Evolutionary conservation across 257 asterid species (phyloP).

Genomic region (Penstemon davidsonii): DNA sequence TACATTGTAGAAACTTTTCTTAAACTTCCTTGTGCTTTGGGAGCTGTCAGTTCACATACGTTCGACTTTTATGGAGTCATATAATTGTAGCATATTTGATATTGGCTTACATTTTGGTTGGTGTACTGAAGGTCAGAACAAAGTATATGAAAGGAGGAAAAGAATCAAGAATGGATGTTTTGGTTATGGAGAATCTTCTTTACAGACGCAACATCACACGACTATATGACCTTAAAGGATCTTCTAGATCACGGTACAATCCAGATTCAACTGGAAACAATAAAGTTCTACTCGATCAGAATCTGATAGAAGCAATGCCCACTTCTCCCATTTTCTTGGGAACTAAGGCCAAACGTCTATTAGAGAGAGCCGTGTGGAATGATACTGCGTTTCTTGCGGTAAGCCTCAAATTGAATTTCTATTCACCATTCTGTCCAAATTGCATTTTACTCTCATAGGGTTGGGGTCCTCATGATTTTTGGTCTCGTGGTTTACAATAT

Average conservation of each 20-base stretch:
- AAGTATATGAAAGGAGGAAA: conserved; percentile 76
- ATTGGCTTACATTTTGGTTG: conserved; percentile 28
- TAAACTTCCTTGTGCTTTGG: conserved; percentile 12
- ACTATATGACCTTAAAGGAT: conserved; percentile 84
- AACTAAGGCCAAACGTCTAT: conserved; percentile 63
- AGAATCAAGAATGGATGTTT: conserved; percentile 69
- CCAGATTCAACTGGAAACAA: conserved; percentile 82
- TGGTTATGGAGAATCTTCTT: conserved; percentile 91
- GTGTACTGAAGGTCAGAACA: conserved; percentile 49
- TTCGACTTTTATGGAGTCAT: background rate
- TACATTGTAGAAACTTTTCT: conserved; percentile 14
- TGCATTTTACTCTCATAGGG: too few species aligned
- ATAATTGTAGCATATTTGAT: background rate
- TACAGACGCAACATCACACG: conserved; percentile 62
- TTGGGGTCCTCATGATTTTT: too few species aligned
- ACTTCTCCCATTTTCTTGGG: conserved; percentile 88
- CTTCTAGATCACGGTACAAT: conserved; percentile 72
- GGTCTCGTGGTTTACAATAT: too few species aligned
- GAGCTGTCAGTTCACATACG: conserved; percentile 9
- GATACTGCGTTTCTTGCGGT: conserved; percentile 88
- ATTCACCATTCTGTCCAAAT: background rate
- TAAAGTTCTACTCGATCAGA: conserved; percentile 82
- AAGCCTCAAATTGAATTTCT: conserved; percentile 38
- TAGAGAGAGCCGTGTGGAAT: conserved; percentile 88
- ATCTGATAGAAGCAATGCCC: conserved; percentile 77